phyloP scores from a whole-genome alignment of 441 rosid genomes.

The Syzygium malaccense region DNA sequence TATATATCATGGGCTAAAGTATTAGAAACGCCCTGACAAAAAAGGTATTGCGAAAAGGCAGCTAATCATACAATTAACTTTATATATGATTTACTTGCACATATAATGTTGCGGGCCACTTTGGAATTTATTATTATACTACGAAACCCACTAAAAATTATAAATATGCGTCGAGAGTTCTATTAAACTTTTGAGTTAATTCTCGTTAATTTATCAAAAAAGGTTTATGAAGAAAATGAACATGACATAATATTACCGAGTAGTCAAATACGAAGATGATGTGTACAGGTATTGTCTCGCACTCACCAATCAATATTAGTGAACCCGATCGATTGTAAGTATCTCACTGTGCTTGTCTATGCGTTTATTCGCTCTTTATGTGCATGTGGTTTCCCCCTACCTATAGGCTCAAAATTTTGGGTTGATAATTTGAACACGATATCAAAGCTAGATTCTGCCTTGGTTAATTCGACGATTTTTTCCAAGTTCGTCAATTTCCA shows the following conservation, averaged over 20 bases:
- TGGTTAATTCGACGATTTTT: background rate
- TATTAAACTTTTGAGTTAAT: background rate
- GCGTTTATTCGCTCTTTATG: background rate
- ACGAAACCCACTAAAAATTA: no score
- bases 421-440: background rate
- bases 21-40: background rate
- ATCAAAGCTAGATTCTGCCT: background rate
- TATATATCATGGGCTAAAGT: background rate
- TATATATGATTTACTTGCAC: background rate
- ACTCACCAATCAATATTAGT: background rate
- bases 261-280: background rate
- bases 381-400: background rate
- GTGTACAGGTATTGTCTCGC: background rate
- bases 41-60: background rate
- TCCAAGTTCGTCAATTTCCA: background rate
- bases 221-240: background rate
- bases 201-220: background rate
- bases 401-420: background rate
- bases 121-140: background rate
- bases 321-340: background rate
- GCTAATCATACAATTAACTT: background rate
- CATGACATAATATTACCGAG: background rate
- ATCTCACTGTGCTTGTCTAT: rapidly evolving
- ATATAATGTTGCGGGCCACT: background rate
- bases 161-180: background rate